Evolutionary conservation across 345 rosid genomes (phyloP), one percentile per base, ranked within the genome.

Genomic region (Durio zibethinus): DNA sequence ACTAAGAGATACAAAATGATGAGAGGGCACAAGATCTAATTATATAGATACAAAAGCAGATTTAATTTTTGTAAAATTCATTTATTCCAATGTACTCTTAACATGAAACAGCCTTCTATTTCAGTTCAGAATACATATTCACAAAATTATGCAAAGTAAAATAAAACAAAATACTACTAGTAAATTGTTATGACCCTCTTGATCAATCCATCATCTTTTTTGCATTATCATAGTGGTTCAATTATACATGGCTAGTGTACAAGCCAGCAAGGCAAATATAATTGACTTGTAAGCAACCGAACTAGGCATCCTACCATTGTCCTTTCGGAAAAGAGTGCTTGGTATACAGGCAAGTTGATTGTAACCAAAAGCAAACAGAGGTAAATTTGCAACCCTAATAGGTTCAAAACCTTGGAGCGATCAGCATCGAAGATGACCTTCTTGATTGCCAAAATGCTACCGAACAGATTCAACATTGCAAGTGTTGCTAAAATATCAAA

Each of bases 381-480:
- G 77, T 47, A 72, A 66, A 57, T 82, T 81, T 87, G 90, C 77
- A 82, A 18, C 2, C 76, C 62, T 53, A 76, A 71, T 52, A 18
- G 57, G 61, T 82, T 83, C 18, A 14, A 62, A 69, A 61, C 27
- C 42, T 48, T 48, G 0, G 3, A 29, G 3, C 16, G 42, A 62
- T n/a, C 70, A 11, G 27, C 70, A 38, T 66, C 53, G 52, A 63
- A 31, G 25, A 79, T 52, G 47, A 56, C 61, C 31, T 43, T 75
- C 68, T 47, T 77, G 47, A 83, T 73, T 73, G 52, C 80, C 15
- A 78, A 78, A 64, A 73, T 7, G 12, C 83, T 75, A 69, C 85
- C 63, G n/a, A 82, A 74, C 21, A 83, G 43, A 72, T 87, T 87
- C 43, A 89, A 80, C 82, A 83, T 52, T 57, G 87, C 88, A 43